Base-by-base conservation (phyloP, 1,284 basidiomycete species). In the Cutaneotrichosporon dermatis region DNA sequence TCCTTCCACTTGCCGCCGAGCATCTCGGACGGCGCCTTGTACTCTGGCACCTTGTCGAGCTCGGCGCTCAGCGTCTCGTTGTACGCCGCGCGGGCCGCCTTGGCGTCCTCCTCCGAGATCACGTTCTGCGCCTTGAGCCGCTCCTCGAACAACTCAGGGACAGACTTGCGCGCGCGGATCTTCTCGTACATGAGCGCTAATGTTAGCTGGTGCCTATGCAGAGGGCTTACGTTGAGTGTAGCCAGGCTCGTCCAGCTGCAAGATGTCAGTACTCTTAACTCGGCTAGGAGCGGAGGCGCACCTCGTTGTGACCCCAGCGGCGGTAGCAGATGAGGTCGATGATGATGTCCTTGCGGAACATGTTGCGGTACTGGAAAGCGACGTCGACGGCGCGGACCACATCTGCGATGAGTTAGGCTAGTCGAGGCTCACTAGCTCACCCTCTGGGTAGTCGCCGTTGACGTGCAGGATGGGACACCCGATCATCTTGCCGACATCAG, bases 361-460 rank as follows among this genome's bases (percentile, higher is more conserved):
- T 82, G 69, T 89, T 86, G 56, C 90, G 81, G 70, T 92, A 94
- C 65, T 86, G 84, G 80, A 91, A 88, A 0, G 89, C 90, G 9
- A 88, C 82, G 61, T 89, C 84, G 69, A 92, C 82, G 2, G 89
- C 89, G 4, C 86, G 82, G 6, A 85, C 83, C 8, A 92, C 90
- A 64, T 90, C 89, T 88, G 66, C 40, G 13, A 12, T 48, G 25
- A 48, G 33, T 16, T 37, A 11, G 33, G 67, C 69, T 12, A 34
- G 25, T 25, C 25, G 25, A 25, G 25, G 25, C 25, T 12, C 45
- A 10, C 45, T 16, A 33, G 45, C 45, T 58, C 69, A 88, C 85
- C 90, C 83, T 96, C 92, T 0, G 89, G 89, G 72, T 88, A 79
- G 72, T 95, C 91, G 6, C 92, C 92, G 67, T 94, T 94, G 63